Evolutionary conservation across 306 rosid species (phyloP), one percentile per base, ranked within the genome.

Genomic region (Lathyrus tuberosus): DNA sequence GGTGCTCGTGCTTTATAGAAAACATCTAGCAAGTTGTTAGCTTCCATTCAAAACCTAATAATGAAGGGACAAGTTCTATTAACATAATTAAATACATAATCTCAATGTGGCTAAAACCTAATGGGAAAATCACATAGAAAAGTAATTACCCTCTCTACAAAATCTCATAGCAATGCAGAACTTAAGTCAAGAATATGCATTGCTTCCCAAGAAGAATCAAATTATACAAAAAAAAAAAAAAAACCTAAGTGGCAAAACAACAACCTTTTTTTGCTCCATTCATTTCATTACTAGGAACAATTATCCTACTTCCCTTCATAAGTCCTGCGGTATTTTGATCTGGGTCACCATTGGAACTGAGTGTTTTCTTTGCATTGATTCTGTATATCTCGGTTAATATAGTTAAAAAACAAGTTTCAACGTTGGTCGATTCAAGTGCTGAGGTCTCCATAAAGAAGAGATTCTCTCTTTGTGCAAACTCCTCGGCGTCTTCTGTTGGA

Each of bases 371-470:
- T 66, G 90, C 83, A 61, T 88, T 82, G 11, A 88, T 82, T 65
- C 82, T 75, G 76, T 93, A 93, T 62, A 88, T 90, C 85, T 90
- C 90, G 6, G 82, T 81, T 64, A 93, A 75, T 68, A 93, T 82
- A 0, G 92, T 90, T 44, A 93, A 71, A 67, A 93, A 93, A 15
- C 96, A 86, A 6, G 96, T 85, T 65, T 93, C 98, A 9, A 93
- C 96, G 44, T 93, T 93, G 30, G 96, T 92, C 37, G 98, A 76
- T 66, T 92, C 91, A 6, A 89, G 90, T 22, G 98, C 98, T 10
- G 96, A 93, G 59, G 96, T 93, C 82, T 93, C 98, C 94, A 85
- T 93, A 46, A 93, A 93, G 80, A 93, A 93, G 10, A 93, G 84
- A 72, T 93, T 93, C 76, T 93, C 98, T 78, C 93, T 82, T 76